Conservation (phyloP, 202 grass and related monocot species). For the Sporobolus alterniflorus region DNA sequence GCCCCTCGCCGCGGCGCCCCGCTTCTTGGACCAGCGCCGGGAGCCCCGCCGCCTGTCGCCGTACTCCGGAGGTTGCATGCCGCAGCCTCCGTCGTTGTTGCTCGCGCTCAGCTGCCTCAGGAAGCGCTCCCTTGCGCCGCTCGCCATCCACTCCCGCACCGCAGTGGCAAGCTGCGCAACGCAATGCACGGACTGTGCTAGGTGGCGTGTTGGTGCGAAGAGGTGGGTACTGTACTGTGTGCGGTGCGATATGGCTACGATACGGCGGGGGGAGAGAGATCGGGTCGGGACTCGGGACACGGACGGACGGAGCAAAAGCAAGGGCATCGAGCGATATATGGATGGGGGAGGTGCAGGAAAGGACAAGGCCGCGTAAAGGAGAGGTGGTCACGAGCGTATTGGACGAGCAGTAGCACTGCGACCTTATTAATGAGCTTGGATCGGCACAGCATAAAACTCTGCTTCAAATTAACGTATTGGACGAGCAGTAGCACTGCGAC, state of each 20-base stretch:
- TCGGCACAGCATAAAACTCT: too few relatives aligned
- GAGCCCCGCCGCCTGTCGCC: slow-evolving; percentile 55
- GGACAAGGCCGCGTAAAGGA: slow-evolving; percentile 56
- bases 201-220: slow-evolving; percentile 27
- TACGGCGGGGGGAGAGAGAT: slow-evolving; percentile 20
- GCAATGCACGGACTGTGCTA: slow-evolving; percentile 6
- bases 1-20: slow-evolving; percentile 5
- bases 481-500: neutral
- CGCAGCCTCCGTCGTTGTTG: slow-evolving; percentile 33
- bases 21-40: slow-evolving; percentile 75
- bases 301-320: neutral
- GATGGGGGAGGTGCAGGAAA: slow-evolving; percentile 32
- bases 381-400: slow-evolving; percentile 48
- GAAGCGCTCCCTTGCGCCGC: slow-evolving; percentile 63
- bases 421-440: slow-evolving; percentile 21
- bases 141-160: slow-evolving; percentile 48
- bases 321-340: slow-evolving; percentile 24
- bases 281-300: neutral
- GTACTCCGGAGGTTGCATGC: slow-evolving; percentile 1
- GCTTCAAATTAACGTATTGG: too few relatives aligned
- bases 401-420: neutral
- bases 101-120: slow-evolving; percentile 69
- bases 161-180: neutral
- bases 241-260: slow-evolving; percentile 23
- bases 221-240: neutral